phyloP scores from a whole-genome alignment of 352 stramenopile genomes.

The Globisporangium mamillatum region DNA sequence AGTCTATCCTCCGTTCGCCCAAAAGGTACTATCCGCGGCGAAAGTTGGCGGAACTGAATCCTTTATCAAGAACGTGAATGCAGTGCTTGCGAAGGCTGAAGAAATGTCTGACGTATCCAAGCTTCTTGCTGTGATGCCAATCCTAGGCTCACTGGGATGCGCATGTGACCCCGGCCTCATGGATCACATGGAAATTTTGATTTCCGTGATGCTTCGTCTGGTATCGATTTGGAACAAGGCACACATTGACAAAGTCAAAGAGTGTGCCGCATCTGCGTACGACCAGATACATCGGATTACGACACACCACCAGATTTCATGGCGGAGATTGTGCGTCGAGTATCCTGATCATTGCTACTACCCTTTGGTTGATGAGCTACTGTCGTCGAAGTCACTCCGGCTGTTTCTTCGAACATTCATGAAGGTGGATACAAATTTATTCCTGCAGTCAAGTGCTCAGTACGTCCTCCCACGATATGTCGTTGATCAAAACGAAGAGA shows the following conservation, averaged over 20 bases:
- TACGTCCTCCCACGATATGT: slow-evolving; percentile 65
- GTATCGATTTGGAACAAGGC: slow-evolving; percentile 51
- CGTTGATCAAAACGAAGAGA: slow-evolving; percentile 51
- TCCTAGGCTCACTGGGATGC: slow-evolving; percentile 40
- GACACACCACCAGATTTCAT: slow-evolving; percentile 38
- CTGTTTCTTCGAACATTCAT: slow-evolving; percentile 64
- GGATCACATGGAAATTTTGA: slow-evolving; percentile 39
- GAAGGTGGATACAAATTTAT: slow-evolving; percentile 37
- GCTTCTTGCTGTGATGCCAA: slow-evolving; percentile 26
- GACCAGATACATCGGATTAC: slow-evolving; percentile 56
- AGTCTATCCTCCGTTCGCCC: slow-evolving; percentile 10
- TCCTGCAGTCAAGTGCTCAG: slow-evolving; percentile 43
- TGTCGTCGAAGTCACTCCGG: slow-evolving; percentile 35
- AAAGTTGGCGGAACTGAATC: slow-evolving; percentile 18
- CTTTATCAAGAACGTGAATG: slow-evolving; percentile 38
- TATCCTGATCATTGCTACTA: slow-evolving; percentile 57
- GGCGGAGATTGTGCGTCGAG: slow-evolving; percentile 50
- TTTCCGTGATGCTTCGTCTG: slow-evolving; percentile 52
- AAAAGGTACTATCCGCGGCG: slow-evolving; percentile 34
- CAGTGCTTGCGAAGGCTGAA: slow-evolving; percentile 30
- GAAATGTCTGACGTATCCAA: slow-evolving; percentile 22
- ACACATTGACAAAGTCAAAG: slow-evolving; percentile 22
- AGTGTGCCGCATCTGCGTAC: slow-evolving; percentile 29
- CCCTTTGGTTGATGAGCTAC: slow-evolving; percentile 50
- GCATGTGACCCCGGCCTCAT: slow-evolving; percentile 28